Base-by-base conservation (phyloP, 306 rosid genomes). In the Lagenaria siceraria region DNA sequence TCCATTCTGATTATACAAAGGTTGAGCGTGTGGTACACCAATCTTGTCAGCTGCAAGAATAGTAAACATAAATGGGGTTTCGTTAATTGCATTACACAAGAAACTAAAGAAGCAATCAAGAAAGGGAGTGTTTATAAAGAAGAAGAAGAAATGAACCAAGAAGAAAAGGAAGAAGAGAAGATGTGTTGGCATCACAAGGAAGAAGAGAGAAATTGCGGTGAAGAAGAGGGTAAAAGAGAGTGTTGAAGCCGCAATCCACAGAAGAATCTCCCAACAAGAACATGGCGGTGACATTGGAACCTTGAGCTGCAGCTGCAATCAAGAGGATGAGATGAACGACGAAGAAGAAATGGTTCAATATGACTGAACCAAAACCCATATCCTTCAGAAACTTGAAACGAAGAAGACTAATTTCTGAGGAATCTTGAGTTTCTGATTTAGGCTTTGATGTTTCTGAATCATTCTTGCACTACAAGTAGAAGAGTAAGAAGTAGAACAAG, bases 181-280 rank as follows among this genome's bases (percentile, higher is more conserved):
- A 18, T 76, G 80, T 81, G 14, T 88, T 81, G 27, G 90, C 86
- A 53, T 87, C 83, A 56, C 98, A 93, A 0, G 98, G 84, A 76
- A 83, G 55, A 35, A 91, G 58, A 56, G 98, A 93, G 81, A 88
- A 79, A n/a, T 84, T 89, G 52, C 81, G 86, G 18, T 93, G 97
- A 73, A 88, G 87, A 11, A 84, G 81, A 77, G 92, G 89, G 83
- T 91, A 91, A 84, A 91, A 87, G 18, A 90, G 79, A 38, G 96
- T 88, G 84, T 90, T 87, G 59, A 85, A 87, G 27, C 98, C 96
- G 35, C 97, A 91, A 79, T 91, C 97, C 48, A 93, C 98, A 0
- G 97, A 88, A 62, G 98, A 93, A 86, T 93, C 97, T 11, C 98
- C 97, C 78, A 93, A 61, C 12, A 90, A 68, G 77, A 54, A 90